A percentile compares a stretch with the other conserved stretches of the same genome.
These are phyloP conservation scores for Kalmusia sp. DNA, from an alignment of 2,329 filamentous ascomycete genomes.

Conservation along the genomic window DNA sequence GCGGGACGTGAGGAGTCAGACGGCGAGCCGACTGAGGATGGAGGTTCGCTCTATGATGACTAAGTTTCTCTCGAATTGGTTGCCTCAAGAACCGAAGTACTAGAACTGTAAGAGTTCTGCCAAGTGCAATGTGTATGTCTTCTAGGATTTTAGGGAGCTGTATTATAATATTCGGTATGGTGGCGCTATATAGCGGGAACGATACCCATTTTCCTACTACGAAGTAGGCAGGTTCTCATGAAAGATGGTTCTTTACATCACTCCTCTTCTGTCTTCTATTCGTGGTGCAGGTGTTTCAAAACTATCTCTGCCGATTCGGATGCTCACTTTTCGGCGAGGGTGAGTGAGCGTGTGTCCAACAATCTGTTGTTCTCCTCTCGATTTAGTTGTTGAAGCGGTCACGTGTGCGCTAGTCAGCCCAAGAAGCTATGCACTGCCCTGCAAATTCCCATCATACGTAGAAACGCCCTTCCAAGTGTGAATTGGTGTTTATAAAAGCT, in stretches of 20 bases:
- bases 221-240: neutral
- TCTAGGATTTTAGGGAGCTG: neutral
- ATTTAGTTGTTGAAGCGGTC: too few relatives aligned
- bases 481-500: too few relatives aligned
- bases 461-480: too few relatives aligned
- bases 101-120: neutral
- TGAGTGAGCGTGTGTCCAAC: too few relatives aligned
- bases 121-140: neutral
- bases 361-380: too few relatives aligned
- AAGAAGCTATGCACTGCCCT: too few relatives aligned
- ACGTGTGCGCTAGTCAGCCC: too few relatives aligned
- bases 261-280: neutral
- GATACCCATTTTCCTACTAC: neutral
- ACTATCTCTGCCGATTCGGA: too few relatives aligned
- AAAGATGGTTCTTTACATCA: neutral
- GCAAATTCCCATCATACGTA: too few relatives aligned
- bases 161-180: neutral
- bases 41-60: conserved; percentile 30
- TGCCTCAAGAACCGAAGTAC: neutral
- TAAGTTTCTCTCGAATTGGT: conserved; percentile 12
- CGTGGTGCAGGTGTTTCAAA: neutral
- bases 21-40: conserved; percentile 17
- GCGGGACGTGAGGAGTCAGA: conserved; percentile 15
- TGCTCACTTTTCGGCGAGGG: too few relatives aligned
- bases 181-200: neutral